Evolutionary conservation across 78 protist genomes (phyloP).

Genomic region (Capsaspora owczarzaki): DNA sequence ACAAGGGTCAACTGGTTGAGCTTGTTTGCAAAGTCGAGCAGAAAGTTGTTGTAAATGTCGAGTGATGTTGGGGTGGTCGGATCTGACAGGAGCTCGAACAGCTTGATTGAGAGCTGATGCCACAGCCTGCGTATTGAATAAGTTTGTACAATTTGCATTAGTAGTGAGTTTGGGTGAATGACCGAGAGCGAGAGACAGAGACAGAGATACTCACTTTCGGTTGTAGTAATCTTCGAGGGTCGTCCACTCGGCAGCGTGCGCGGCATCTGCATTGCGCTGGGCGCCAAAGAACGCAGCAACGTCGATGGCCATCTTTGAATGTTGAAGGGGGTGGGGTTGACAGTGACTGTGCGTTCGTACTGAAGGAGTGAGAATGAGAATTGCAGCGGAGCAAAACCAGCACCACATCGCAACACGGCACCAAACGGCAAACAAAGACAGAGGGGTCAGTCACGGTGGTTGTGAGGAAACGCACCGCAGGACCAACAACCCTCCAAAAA

Average conservation of each 20-base stretch:
- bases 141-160: too few species aligned
- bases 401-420: too few species aligned
- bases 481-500: too few species aligned
- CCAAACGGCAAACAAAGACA: too few species aligned
- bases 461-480: too few species aligned
- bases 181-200: not conserved
- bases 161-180: not conserved
- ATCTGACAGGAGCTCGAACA: not conserved
- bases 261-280: not conserved
- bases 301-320: too few species aligned
- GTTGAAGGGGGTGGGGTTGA: too few species aligned
- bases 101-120: not conserved
- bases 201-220: not conserved
- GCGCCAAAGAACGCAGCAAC: too few species aligned
- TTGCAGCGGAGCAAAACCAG: too few species aligned
- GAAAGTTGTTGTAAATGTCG: constrained; percentile 18
- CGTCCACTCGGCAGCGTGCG: not conserved
- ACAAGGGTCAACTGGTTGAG: constrained; percentile 31
- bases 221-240: not conserved
- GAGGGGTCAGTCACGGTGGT: too few species aligned
- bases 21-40: constrained; percentile 10
- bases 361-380: too few species aligned
- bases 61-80: not conserved
- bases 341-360: too few species aligned
- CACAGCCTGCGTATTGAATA: not conserved